These are phyloP conservation scores for Dendrostoma leiphaemia DNA, from an alignment of 2,329 filamentous ascomycete species.

Conservation along the genomic window DNA sequence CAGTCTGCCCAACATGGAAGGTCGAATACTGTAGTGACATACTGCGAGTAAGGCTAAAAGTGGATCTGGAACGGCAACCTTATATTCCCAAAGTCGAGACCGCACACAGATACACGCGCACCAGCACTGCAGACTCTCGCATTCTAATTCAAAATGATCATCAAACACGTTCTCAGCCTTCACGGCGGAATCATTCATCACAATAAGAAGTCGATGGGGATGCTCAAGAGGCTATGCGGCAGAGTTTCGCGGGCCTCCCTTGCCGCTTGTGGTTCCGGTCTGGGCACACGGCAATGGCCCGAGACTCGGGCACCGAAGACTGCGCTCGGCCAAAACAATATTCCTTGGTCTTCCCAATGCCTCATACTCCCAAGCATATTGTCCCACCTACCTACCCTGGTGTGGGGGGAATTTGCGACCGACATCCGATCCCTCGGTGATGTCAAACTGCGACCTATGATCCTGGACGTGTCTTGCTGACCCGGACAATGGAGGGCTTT, in stretches of 20 bases:
- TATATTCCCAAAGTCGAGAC: neutral
- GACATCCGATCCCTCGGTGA: slow-evolving; percentile 10
- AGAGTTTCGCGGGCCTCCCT: neutral
- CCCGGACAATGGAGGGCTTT: neutral
- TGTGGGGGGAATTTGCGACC: neutral
- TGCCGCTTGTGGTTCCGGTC: neutral
- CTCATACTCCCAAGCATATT: neutral
- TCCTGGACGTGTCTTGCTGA: neutral
- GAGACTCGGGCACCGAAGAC: slow-evolving; percentile 2
- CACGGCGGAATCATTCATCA: too few species aligned
- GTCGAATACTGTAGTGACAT: neutral
- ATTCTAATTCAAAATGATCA: too few species aligned
- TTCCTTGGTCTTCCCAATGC: neutral
- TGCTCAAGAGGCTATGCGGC: neutral
- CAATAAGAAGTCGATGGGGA: neutral
- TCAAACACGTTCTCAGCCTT: too few species aligned
- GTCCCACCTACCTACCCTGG: slow-evolving; percentile 7
- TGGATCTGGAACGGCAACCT: neutral
- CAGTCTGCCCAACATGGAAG: neutral
- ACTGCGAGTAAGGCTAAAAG: neutral
- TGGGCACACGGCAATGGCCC: neutral
- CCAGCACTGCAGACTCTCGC: neutral
- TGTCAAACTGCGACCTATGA: neutral
- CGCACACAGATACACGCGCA: too few species aligned
- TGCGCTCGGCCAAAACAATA: neutral